phyloP scores from a whole-genome alignment of 1,284 basidiomycete genomes.

The Agaricales sp. region DNA sequence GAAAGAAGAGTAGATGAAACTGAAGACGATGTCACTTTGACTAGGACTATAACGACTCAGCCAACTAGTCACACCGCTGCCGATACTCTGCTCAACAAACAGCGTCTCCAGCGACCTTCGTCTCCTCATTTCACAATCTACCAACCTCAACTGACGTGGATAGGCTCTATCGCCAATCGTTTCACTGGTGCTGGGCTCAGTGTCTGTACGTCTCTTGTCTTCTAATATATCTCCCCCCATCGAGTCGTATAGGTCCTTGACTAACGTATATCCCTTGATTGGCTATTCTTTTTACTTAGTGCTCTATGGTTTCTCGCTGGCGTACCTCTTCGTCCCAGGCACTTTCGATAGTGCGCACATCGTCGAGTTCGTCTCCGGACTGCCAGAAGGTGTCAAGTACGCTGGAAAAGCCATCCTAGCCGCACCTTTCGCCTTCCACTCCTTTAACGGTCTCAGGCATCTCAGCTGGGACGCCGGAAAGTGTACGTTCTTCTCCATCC shows the following conservation, averaged over 20 bases:
- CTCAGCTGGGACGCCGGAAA: constrained; percentile 86
- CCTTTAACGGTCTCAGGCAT: constrained; percentile 87
- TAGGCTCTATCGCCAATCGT: constrained; percentile 80
- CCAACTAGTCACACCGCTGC: constrained; percentile 50
- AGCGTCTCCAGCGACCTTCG: constrained; percentile 77
- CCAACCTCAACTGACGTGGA: constrained; percentile 91
- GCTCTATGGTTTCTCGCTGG: constrained; percentile 83
- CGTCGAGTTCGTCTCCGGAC: constrained; percentile 56
- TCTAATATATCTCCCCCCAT: background rate
- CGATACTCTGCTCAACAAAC: constrained; percentile 71
- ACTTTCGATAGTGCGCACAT: constrained; percentile 74
- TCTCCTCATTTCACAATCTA: constrained; percentile 96
- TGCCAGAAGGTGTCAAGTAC: constrained; percentile 71
- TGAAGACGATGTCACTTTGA: background rate
- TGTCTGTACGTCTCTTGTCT: constrained; percentile 44
- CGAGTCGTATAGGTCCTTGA: too few species aligned
- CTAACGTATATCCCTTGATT: too few species aligned
- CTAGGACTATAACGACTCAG: constrained; percentile 51
- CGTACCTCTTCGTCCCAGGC: constrained; percentile 78
- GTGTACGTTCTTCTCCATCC: constrained; percentile 51
- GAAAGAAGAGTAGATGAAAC: background rate
- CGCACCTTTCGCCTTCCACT: constrained; percentile 84
- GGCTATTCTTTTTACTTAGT: too few species aligned
- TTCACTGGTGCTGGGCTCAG: constrained; percentile 75
- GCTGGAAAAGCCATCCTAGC: constrained; percentile 71